A percentile compares a stretch with the other conserved stretches of the same genome.
Conservation (phyloP, 495 filamentous ascomycete species). For the Paragyromitra xinjiangensis region DNA sequence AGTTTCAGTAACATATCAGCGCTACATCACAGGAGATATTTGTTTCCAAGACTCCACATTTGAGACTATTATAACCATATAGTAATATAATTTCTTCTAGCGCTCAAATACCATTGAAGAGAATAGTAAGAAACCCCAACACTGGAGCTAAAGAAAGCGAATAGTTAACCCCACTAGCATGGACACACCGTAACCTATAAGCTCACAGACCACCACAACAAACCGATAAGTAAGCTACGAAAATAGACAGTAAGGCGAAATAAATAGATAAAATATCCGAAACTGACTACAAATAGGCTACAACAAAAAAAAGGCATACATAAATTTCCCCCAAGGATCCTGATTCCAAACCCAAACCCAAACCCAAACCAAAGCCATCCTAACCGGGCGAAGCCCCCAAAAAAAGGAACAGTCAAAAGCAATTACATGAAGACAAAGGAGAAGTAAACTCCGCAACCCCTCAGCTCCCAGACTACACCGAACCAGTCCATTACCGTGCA, state of each 20-base stretch:
- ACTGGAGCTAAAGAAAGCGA: neutral
- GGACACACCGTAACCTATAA: neutral
- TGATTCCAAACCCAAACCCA: slow-evolving; percentile 51
- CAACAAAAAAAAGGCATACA: slow-evolving; percentile 42
- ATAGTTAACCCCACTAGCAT: neutral
- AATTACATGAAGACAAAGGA: slow-evolving; percentile 47
- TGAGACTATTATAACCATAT: neutral
- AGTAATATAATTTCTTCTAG: neutral
- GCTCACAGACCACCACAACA: neutral
- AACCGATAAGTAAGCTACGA: neutral
- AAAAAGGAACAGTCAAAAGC: slow-evolving; percentile 40
- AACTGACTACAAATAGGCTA: slow-evolving; percentile 31
- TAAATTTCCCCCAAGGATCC: slow-evolving; percentile 21
- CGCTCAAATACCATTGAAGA: neutral
- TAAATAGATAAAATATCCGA: slow-evolving; percentile 26
- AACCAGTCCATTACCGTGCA: slow-evolving; percentile 21
- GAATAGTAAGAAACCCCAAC: neutral
- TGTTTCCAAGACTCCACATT: neutral
- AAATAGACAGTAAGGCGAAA: slow-evolving; percentile 3
- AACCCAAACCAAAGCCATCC: slow-evolving; percentile 58
- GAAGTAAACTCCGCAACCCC: slow-evolving; percentile 16
- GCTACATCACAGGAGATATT: too few relatives aligned
- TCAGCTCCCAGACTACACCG: slow-evolving; percentile 12
- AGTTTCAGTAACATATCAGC: neutral
- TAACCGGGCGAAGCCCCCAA: slow-evolving; percentile 25